These are phyloP conservation scores for Phialocephala subalpina DNA, from an alignment of 2,329 filamentous ascomycete species.

Conservation along the genomic window DNA sequence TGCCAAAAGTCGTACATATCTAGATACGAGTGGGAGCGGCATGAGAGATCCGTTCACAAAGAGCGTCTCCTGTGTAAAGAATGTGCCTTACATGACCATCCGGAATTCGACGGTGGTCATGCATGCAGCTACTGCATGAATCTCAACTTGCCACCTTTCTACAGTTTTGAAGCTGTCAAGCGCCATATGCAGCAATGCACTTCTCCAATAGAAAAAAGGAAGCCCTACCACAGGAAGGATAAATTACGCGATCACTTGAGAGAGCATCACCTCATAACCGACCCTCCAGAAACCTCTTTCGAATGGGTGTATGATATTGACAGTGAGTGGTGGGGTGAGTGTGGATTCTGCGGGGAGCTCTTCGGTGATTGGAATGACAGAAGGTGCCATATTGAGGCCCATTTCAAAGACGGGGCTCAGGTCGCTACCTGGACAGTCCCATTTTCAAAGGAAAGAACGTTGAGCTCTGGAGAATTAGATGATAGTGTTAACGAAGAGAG, in stretches of 20 bases:
- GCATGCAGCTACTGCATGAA: not conserved
- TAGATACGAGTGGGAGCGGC: not conserved
- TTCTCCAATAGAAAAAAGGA: not conserved
- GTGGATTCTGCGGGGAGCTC: not conserved
- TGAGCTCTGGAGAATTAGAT: not conserved
- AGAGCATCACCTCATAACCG: not conserved
- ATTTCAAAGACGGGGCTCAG: not conserved
- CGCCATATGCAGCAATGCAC: not conserved
- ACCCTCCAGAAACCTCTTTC: not conserved
- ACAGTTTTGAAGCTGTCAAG: not conserved
- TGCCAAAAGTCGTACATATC: not conserved
- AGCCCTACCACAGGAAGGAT: not conserved
- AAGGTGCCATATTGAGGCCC: not conserved
- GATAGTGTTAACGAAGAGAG: not conserved
- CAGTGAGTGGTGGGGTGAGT: not conserved
- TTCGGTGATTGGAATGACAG: not conserved
- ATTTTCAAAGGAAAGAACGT: not conserved
- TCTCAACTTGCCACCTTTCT: not conserved
- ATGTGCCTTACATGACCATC: not conserved
- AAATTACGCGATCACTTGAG: not conserved
- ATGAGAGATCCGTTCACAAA: not conserved
- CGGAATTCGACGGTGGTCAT: not conserved
- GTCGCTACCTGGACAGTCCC: not conserved
- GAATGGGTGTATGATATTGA: slow-evolving; percentile 7
- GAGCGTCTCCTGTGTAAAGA: not conserved